These are phyloP conservation scores for Sextonia rubra DNA, from an alignment of 164 flowering plant species.

Conservation along the genomic window DNA sequence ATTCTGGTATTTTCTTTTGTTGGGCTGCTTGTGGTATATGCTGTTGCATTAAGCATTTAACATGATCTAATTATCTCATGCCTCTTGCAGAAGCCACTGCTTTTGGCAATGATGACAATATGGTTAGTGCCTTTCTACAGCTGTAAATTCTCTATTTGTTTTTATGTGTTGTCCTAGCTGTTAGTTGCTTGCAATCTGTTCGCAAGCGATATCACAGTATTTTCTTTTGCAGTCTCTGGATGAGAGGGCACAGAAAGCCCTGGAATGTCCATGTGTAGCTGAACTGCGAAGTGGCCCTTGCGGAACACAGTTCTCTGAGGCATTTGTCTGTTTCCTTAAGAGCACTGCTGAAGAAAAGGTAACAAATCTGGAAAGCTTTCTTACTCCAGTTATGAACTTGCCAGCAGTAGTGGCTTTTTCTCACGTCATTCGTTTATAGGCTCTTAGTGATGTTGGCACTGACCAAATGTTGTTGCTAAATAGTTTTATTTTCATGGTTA, in stretches of 20 bases:
- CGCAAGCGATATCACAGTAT: not conserved
- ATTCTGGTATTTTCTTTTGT: not conserved
- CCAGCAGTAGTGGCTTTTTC: no score
- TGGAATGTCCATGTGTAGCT: slow-evolving; percentile 94
- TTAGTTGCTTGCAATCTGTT: not conserved
- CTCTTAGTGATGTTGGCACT: not conserved
- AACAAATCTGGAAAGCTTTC: slow-evolving; percentile 1
- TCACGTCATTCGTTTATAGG: not conserved
- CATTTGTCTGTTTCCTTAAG: slow-evolving; percentile 83
- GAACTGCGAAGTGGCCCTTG: slow-evolving; percentile 74
- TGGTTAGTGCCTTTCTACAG: slow-evolving; percentile 35
- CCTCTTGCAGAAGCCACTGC: slow-evolving; percentile 72
- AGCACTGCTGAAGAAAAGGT: slow-evolving; percentile 97
- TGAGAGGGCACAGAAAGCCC: slow-evolving; percentile 70
- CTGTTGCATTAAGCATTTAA: not conserved
- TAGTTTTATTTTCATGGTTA: not conserved
- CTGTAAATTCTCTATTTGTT: not conserved
- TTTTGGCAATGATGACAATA: slow-evolving; percentile 50
- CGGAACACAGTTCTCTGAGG: slow-evolving; percentile 74
- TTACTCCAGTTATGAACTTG: not conserved
- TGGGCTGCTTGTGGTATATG: not conserved
- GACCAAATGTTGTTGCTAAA: not conserved
- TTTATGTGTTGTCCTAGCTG: not conserved
- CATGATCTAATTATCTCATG: slow-evolving; percentile 6
- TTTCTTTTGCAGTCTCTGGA: slow-evolving; percentile 54